Evolutionary conservation across 2,329 filamentous ascomycete genomes (phyloP).

Genomic region (Fusarium denticulatum): DNA sequence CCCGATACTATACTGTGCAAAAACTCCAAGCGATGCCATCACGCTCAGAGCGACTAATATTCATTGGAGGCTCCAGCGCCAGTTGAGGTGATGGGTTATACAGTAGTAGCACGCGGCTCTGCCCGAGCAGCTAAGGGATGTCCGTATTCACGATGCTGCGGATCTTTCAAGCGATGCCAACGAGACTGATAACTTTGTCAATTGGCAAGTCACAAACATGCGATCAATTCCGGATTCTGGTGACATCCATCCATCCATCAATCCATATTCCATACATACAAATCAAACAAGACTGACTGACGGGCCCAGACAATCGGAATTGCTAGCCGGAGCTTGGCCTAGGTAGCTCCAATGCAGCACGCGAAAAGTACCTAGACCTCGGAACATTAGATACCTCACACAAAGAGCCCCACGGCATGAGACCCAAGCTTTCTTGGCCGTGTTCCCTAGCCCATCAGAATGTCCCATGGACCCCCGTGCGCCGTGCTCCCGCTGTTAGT

Average conservation of each 20-base stretch:
- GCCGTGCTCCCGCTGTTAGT: conserved; percentile 44
- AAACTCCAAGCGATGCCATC: neutral
- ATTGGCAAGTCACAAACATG: neutral
- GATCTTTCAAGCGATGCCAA: neutral
- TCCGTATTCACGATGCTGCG: neutral
- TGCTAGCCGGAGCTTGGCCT: conserved; percentile 21
- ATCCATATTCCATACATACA: neutral
- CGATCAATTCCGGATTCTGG: conserved; percentile 6
- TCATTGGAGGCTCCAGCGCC: neutral
- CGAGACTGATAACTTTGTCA: neutral
- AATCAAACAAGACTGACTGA: conserved; percentile 3
- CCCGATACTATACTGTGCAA: neutral
- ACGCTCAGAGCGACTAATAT: neutral
- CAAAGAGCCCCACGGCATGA: conserved; percentile 21
- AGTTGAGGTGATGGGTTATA: neutral
- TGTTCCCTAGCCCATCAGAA: conserved; percentile 45
- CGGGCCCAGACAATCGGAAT: conserved; percentile 27
- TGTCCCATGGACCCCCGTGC: conserved; percentile 45
- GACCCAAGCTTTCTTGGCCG: conserved; percentile 12
- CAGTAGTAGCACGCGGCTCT: conserved; percentile 9
- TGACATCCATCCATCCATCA: neutral
- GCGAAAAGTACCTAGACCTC: neutral
- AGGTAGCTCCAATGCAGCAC: neutral
- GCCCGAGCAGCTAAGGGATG: neutral
- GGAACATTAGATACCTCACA: neutral